phyloP scores from a whole-genome alignment of 2,329 filamentous ascomycete genomes.

The Paecilomyces fulvus region DNA sequence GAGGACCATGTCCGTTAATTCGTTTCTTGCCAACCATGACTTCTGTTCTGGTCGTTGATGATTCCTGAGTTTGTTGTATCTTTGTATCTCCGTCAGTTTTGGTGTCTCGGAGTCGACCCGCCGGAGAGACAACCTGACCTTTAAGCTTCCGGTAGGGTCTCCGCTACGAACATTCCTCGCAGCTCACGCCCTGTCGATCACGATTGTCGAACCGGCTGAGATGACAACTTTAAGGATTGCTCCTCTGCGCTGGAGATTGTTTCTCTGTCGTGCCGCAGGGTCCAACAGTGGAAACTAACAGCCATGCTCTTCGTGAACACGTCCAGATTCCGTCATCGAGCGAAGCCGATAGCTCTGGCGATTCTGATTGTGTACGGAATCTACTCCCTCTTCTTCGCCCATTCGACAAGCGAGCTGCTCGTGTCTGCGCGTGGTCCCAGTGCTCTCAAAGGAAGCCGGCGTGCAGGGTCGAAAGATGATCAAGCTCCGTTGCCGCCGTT shows the following conservation, averaged over 20 bases:
- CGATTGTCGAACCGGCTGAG: neutral
- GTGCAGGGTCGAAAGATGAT: neutral
- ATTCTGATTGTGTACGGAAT: slow-evolving; percentile 24
- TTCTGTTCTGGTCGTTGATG: neutral
- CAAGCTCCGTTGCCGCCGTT: neutral
- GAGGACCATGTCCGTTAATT: neutral
- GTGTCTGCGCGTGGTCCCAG: neutral
- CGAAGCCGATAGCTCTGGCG: slow-evolving; percentile 25
- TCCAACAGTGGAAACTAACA: neutral
- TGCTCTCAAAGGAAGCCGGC: neutral
- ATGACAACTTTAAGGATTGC: neutral
- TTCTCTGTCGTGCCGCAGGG: neutral
- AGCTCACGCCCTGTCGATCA: neutral
- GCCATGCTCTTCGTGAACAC: slow-evolving; percentile 25
- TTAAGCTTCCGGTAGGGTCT: neutral
- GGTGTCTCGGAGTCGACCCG: neutral
- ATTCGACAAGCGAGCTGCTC: slow-evolving; percentile 1
- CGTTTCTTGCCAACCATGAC: too few species aligned
- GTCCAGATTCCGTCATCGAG: slow-evolving; percentile 25
- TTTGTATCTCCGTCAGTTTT: neutral
- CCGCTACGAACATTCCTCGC: neutral
- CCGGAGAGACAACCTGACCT: neutral
- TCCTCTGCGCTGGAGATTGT: neutral
- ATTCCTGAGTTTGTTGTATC: neutral
- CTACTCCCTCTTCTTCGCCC: slow-evolving; percentile 25